Evolutionary conservation across 2,329 filamentous ascomycete species (phyloP).

Genomic region (Diaporthe helianthi): DNA sequence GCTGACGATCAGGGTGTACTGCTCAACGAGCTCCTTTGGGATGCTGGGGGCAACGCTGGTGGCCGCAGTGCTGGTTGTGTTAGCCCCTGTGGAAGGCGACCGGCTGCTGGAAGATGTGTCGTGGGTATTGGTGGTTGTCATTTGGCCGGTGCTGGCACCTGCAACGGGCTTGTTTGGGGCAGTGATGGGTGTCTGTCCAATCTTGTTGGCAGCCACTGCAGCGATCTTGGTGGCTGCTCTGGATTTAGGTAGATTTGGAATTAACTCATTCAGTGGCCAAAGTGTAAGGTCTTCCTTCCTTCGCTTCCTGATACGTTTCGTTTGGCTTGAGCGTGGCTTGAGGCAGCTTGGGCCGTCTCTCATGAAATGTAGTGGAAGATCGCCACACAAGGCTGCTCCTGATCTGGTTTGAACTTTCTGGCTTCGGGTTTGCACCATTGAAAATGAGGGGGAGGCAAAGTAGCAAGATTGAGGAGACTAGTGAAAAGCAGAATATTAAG

Average conservation of each 20-base stretch:
- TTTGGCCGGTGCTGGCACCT: neutral
- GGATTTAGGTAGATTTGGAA: neutral
- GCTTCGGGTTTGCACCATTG: conserved; percentile 4
- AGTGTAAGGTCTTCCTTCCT: neutral
- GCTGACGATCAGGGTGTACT: conserved; percentile 2
- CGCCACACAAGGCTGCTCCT: neutral
- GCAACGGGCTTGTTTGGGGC: no score
- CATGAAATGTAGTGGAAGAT: neutral
- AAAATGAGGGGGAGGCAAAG: neutral
- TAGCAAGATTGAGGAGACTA: no score
- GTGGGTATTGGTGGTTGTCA: neutral
- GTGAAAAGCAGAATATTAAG: neutral
- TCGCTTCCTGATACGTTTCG: neutral
- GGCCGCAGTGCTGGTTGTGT: neutral
- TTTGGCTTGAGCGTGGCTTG: neutral
- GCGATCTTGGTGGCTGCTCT: neutral
- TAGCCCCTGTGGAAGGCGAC: neutral
- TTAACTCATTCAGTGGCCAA: neutral
- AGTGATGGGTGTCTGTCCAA: neutral
- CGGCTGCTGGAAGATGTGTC: neutral
- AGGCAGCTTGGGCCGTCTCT: neutral
- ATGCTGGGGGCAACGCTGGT: neutral
- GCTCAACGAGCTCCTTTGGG: neutral
- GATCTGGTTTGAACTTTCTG: neutral
- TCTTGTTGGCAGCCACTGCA: neutral